phyloP scores from a whole-genome alignment of 169 alveolate genomes.

The Amoebophrya sp. region DNA sequence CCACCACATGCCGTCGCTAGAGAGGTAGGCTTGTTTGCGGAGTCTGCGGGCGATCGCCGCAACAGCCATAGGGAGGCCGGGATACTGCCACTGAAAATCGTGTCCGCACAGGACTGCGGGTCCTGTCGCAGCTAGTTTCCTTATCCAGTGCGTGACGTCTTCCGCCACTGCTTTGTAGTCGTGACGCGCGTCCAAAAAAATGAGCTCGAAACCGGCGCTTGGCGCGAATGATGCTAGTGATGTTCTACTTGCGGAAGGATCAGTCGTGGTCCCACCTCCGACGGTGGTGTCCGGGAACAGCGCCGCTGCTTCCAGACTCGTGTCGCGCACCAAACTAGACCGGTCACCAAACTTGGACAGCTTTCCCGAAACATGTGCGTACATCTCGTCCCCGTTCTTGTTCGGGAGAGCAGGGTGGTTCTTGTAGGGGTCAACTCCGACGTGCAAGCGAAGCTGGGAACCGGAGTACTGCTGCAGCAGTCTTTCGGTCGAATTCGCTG shows the following conservation, averaged over 20 bases:
- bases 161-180: background rate
- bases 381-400: background rate
- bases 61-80: background rate
- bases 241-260: no score
- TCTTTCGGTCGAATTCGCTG: background rate
- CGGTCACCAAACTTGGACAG: background rate
- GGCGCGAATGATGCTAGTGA: no score
- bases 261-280: no score
- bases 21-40: background rate
- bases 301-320: background rate
- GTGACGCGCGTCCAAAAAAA: constrained; percentile 9
- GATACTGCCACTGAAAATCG: background rate
- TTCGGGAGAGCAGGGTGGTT: background rate
- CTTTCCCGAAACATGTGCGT: background rate
- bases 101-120: background rate
- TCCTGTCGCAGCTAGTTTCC: background rate
- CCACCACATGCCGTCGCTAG: background rate
- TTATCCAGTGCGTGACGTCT: background rate
- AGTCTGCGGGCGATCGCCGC: background rate
- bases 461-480: background rate
- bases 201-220: background rate
- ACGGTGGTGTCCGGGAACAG: background rate
- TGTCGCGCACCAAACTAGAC: background rate
- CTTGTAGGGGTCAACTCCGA: background rate
- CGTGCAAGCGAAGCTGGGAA: background rate